These are phyloP conservation scores for Boletus holoroseus DNA, from an alignment of 1,284 basidiomycete genomes.

Conservation along the genomic window DNA sequence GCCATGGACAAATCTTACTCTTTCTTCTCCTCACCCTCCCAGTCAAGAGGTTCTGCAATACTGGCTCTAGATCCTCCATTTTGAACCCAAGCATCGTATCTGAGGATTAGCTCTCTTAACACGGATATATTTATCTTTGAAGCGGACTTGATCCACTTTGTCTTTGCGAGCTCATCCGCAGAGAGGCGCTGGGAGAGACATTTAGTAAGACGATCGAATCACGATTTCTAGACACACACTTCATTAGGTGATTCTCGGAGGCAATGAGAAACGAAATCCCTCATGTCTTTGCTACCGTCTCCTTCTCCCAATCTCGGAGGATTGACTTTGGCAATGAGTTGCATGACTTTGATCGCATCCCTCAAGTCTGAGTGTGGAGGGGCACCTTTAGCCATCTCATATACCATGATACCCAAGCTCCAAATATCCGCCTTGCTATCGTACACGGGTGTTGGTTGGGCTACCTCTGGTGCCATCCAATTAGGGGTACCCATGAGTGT, in stretches of 20 bases:
- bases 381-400: conserved; percentile 92
- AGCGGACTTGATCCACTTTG: conserved; percentile 88
- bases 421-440: conserved; percentile 96
- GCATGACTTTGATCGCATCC: conserved; percentile 84
- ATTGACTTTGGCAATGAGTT: conserved; percentile 84
- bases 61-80: conserved; percentile 77
- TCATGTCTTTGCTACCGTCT: conserved; percentile 78
- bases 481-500: conserved; percentile 95
- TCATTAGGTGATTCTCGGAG: conserved; percentile 79
- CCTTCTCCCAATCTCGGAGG: conserved; percentile 77
- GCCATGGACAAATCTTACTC: conserved; percentile 36
- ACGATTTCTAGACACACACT: conserved; percentile 43
- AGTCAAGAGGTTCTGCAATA: conserved; percentile 66
- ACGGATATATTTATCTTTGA: conserved; percentile 65
- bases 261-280: conserved; percentile 85
- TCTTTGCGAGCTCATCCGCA: conserved; percentile 85
- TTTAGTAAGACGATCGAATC: conserved; percentile 2
- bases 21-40: conserved; percentile 61
- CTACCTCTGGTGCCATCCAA: conserved; percentile 99
- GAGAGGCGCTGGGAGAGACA: conserved; percentile 60
- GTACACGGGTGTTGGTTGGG: conserved; percentile 81
- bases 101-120: conserved; percentile 80
- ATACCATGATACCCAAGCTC: conserved; percentile 93
- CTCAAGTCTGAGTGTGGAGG: conserved; percentile 82
- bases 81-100: conserved; percentile 74